These are phyloP conservation scores for Plasmopara viticola DNA, from an alignment of 352 stramenopile genomes.

Conservation along the genomic window DNA sequence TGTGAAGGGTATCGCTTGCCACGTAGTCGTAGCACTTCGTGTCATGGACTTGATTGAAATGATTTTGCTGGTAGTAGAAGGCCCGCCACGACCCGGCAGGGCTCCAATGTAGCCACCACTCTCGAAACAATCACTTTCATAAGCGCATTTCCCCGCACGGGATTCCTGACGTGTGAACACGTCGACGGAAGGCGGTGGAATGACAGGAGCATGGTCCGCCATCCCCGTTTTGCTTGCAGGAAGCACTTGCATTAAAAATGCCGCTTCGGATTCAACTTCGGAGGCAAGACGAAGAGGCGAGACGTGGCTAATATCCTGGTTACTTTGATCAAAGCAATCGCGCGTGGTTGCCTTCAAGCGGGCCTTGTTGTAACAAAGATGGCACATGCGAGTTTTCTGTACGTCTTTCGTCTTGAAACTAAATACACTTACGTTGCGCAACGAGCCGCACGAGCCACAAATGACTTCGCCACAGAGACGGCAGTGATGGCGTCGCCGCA, in stretches of 20 bases:
- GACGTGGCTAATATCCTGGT: constrained; percentile 6
- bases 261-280: constrained; percentile 6
- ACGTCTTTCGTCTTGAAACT: constrained; percentile 29
- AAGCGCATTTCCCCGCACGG: constrained; percentile 8
- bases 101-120: constrained; percentile 23
- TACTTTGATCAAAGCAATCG: constrained; percentile 16
- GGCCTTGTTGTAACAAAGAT: constrained; percentile 54
- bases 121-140: constrained; percentile 21
- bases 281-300: constrained; percentile 7
- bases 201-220: constrained; percentile 3
- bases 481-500: constrained; percentile 55
- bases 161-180: neutral
- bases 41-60: constrained; percentile 55
- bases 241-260: constrained; percentile 9
- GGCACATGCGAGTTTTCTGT: constrained; percentile 59
- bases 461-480: constrained; percentile 61
- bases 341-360: constrained; percentile 29
- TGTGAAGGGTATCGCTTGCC: constrained; percentile 10
- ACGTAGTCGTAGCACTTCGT: constrained; percentile 21
- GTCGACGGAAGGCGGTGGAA: constrained; percentile 7
- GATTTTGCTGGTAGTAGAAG: constrained; percentile 31
- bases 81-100: constrained; percentile 17
- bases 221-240: constrained; percentile 8
- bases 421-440: constrained; percentile 35
- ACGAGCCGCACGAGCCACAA: constrained; percentile 43